Conservation (phyloP, 768 basidiomycete species). For the Clathrus columnatus region DNA sequence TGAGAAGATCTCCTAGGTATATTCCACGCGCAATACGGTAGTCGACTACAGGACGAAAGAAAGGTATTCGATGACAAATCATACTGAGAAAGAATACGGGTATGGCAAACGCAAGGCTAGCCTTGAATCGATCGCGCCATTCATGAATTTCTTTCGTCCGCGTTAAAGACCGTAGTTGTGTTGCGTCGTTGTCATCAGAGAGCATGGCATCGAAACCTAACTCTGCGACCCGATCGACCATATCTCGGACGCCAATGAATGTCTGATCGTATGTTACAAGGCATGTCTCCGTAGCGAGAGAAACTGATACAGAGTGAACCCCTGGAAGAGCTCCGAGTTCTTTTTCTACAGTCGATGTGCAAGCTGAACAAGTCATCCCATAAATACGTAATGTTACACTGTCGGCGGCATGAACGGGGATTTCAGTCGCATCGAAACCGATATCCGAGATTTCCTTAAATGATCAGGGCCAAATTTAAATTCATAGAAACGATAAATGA, state of each 20-base stretch:
- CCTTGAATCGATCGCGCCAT: conserved; percentile 74
- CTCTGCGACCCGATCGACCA: conserved; percentile 81
- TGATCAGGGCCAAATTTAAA: conserved; percentile 7
- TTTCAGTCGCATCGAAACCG: conserved; percentile 80
- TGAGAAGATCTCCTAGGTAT: conserved; percentile 74
- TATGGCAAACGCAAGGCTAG: conserved; percentile 68
- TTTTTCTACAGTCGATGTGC: conserved; percentile 66
- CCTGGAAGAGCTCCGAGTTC: conserved; percentile 65
- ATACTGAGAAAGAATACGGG: conserved; percentile 94
- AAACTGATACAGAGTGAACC: conserved; percentile 60
- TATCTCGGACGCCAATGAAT: conserved; percentile 70
- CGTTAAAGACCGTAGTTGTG: conserved; percentile 78
- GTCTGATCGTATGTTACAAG: conserved; percentile 68
- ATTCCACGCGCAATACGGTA: conserved; percentile 53
- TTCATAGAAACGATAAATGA: not conserved
- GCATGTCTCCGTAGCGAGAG: conserved; percentile 67
- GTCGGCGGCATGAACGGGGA: conserved; percentile 59
- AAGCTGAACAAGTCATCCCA: conserved; percentile 87
- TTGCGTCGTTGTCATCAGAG: conserved; percentile 68
- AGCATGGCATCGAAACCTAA: conserved; percentile 89
- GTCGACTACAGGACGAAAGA: conserved; percentile 44
- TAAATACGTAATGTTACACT: conserved; percentile 70
- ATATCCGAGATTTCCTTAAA: conserved; percentile 87
- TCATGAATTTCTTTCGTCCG: conserved; percentile 87
- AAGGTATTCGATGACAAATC: conserved; percentile 63